A percentile compares a stretch with the other conserved stretches of the same genome.
Evolutionary conservation across 768 basidiomycete species (phyloP).

Genomic region (Boletus fagicola): DNA sequence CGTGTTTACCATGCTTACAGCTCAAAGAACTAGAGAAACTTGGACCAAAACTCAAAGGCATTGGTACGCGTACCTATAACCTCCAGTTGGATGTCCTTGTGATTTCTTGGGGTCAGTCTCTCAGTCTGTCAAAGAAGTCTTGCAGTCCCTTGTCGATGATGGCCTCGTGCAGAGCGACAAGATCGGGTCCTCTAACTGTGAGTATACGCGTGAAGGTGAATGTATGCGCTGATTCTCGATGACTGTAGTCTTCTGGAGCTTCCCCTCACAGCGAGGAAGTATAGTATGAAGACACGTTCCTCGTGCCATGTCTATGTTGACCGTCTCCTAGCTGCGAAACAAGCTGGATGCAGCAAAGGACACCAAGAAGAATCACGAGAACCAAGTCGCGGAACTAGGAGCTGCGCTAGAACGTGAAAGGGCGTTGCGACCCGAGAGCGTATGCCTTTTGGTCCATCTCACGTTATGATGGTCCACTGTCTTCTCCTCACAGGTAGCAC

Average conservation of each 20-base stretch:
- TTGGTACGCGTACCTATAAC: slow-evolving; percentile 49
- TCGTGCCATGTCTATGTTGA: background rate
- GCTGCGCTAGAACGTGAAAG: slow-evolving; percentile 50
- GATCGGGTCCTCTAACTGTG: slow-evolving; percentile 93
- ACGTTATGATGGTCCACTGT: background rate
- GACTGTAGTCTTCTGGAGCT: slow-evolving; percentile 86
- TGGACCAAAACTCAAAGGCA: slow-evolving; percentile 86
- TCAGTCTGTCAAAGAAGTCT: slow-evolving; percentile 88
- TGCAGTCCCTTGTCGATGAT: slow-evolving; percentile 86
- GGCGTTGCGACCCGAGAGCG: slow-evolving; percentile 55
- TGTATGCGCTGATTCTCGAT: slow-evolving; percentile 24
- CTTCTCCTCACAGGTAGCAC: slow-evolving; percentile 46
- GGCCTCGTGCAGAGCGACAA: slow-evolving; percentile 85
- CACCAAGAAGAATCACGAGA: slow-evolving; percentile 38
- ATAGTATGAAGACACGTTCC: slow-evolving; percentile 44
- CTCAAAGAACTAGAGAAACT: slow-evolving; percentile 93
- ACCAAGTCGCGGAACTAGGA: slow-evolving; percentile 51
- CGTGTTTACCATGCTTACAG: slow-evolving; percentile 32
- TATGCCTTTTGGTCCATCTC: slow-evolving; percentile 28
- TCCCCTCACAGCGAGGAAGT: slow-evolving; percentile 84
- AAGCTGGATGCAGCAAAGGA: slow-evolving; percentile 53
- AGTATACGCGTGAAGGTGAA: slow-evolving; percentile 28
- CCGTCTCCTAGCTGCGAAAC: slow-evolving; percentile 50
- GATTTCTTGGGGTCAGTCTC: slow-evolving; percentile 50
- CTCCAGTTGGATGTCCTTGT: background rate